phyloP scores from a whole-genome alignment of 768 basidiomycete species.

The Leccinum truebloodii region DNA sequence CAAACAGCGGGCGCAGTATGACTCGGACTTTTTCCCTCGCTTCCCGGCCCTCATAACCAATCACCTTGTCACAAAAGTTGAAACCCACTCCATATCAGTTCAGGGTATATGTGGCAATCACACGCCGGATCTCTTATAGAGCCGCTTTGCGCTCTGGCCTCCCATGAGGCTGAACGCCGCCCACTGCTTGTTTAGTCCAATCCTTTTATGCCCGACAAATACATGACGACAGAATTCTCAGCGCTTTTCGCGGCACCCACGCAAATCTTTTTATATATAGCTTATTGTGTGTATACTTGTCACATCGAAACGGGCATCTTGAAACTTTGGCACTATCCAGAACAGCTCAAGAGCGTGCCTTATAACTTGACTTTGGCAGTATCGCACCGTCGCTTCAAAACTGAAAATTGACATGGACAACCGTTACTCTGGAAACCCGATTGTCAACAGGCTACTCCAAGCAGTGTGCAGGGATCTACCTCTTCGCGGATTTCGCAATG shows the following conservation, averaged over 20 bases:
- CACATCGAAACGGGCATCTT: background rate
- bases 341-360: background rate
- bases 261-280: background rate
- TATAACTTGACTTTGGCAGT: background rate
- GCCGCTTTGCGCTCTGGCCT: background rate
- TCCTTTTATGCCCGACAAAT: background rate
- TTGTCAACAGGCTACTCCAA: background rate
- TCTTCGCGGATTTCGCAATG: background rate
- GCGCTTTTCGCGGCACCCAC: background rate
- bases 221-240: conserved; percentile 6
- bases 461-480: background rate
- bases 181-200: background rate
- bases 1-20: conserved; percentile 1
- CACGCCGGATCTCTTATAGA: background rate
- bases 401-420: background rate
- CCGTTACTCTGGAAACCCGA: background rate
- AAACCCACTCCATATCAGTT: background rate
- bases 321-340: background rate
- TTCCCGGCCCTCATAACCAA: conserved; percentile 9
- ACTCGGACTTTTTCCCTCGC: conserved; percentile 6
- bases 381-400: conserved; percentile 6
- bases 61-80: conserved; percentile 4
- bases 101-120: background rate
- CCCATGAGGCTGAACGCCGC: background rate
- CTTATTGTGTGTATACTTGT: background rate